Evolutionary conservation across 345 rosid genomes (phyloP).

Genomic region (Luvunga scandens): DNA sequence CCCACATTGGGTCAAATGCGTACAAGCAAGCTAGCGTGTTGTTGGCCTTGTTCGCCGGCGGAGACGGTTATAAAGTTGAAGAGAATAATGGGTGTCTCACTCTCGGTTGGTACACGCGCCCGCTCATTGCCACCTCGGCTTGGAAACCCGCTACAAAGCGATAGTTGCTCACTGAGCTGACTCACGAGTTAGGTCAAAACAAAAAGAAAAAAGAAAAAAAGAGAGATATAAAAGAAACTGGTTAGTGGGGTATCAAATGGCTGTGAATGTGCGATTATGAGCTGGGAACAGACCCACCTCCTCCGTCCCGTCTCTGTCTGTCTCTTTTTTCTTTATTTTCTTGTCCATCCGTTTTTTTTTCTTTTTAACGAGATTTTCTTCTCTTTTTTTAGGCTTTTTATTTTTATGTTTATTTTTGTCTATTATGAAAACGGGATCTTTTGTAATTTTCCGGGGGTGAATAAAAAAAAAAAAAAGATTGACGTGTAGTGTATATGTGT

Average conservation of each 20-base stretch:
- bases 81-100: constrained; percentile 73
- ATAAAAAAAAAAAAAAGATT: background rate
- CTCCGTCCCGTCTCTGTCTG: constrained; percentile 4
- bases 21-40: constrained; percentile 84
- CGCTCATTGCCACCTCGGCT: constrained; percentile 82
- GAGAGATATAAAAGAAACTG: background rate
- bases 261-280: constrained; percentile 26
- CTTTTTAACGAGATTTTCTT: background rate
- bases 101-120: constrained; percentile 89
- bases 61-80: constrained; percentile 86
- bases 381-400: background rate
- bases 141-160: constrained; percentile 43
- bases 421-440: constrained; percentile 4
- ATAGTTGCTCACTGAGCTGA: constrained; percentile 29
- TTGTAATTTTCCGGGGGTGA: constrained; percentile 24
- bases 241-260: constrained; percentile 5
- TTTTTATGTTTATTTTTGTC: background rate
- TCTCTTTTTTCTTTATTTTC: background rate
- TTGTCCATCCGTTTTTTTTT: background rate
- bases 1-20: constrained; percentile 79
- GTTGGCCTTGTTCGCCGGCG: constrained; percentile 64
- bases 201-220: background rate
- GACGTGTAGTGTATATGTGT: constrained; percentile 10
- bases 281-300: constrained; percentile 38
- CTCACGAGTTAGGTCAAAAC: constrained; percentile 2